Base-by-base conservation (phyloP, 225 moss, liverwort and hornwort genomes). In the Marchantia polymorpha region DNA sequence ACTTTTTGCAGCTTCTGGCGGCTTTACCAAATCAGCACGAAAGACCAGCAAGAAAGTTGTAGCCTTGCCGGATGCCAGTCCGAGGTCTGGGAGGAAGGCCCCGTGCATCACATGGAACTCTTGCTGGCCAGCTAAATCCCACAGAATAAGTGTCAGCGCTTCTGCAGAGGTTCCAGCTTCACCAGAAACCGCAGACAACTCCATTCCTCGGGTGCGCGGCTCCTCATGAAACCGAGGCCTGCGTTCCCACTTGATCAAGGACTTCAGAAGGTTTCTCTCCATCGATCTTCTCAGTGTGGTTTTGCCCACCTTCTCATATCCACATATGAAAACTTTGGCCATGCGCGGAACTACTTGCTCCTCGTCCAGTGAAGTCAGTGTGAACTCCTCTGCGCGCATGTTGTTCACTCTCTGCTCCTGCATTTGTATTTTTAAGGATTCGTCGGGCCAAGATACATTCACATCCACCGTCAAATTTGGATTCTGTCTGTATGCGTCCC, bases 91-190 rank as follows among this genome's bases (percentile, higher is more conserved):
- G 3, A 76, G 52, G 49, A 76, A 76, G 0, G 51, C 20, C 39
- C 76, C 48, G 47, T 76, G 76, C 61, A 76, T n/a, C 8, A 76
- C 76, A 61, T 52, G 76, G 13, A 76, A 52, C 19, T 76, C 76
- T 22, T 50, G 27, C 63, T 76, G 76, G 10, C 76, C 76, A 20
- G 61, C 61, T 6, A 76, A n/a, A 60, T 76, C 76, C 76, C 76
- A 76, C 4, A 76, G 13, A 22, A 14, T 63, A n/a, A 76, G 46
- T 0, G 17, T 61, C 15, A 74, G 1, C 25, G 29, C 64, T 20
- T 46, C 61, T 22, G 23, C 30, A 0, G 48, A 4, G 19, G 29
- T 56, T 20, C 12, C 58, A 15, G 12, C 10, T 25, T 14, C 10
- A 14, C 75, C 10, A 11, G 29, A 20, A 13, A 76, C 47, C 8